Evolutionary conservation across 108 stramenopile genomes (phyloP).

Genomic region (Nitzschia putrida): DNA sequence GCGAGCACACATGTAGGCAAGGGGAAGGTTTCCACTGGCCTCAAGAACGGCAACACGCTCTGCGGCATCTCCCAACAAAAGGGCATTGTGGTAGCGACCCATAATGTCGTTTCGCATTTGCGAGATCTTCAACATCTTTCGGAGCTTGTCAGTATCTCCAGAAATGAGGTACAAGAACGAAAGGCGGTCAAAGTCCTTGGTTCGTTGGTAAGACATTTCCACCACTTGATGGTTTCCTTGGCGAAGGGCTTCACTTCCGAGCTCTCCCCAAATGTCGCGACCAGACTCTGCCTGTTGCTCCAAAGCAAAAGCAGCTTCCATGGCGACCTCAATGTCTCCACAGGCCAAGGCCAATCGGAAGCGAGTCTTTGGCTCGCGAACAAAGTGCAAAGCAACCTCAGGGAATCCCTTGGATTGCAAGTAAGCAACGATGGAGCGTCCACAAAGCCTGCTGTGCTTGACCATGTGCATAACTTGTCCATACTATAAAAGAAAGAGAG

Average conservation of each 20-base stretch:
- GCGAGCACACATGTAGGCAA: slow-evolving; percentile 92
- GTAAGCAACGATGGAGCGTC: slow-evolving; percentile 96
- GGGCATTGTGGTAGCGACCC: slow-evolving; percentile 96
- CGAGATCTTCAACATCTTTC: slow-evolving; percentile 97
- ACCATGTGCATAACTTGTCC: slow-evolving; percentile 99
- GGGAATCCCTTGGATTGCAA: slow-evolving; percentile 97
- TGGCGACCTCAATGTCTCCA: slow-evolving; percentile 98
- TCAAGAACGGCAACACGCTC: slow-evolving; percentile 94
- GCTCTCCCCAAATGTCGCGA: slow-evolving; percentile 90
- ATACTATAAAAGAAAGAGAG: slow-evolving; percentile 44
- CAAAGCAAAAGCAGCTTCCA: slow-evolving; percentile 91
- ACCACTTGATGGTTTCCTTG: slow-evolving; percentile 98
- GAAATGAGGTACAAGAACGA: slow-evolving; percentile 97
- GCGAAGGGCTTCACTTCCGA: slow-evolving; percentile 93
- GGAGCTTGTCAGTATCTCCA: slow-evolving; percentile 92
- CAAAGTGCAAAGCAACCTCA: slow-evolving; percentile 99
- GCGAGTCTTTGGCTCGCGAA: slow-evolving; percentile 90
- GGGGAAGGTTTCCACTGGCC: slow-evolving; percentile 89
- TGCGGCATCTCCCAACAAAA: slow-evolving; percentile 92
- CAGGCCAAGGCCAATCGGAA: slow-evolving; percentile 98
- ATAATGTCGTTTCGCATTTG: slow-evolving; percentile 95
- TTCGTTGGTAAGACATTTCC: slow-evolving; percentile 98
- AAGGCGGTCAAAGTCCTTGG: slow-evolving; percentile 96
- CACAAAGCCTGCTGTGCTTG: slow-evolving; percentile 88
- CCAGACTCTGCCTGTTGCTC: slow-evolving; percentile 74